These are phyloP conservation scores for Trametes hirsuta DNA, from an alignment of 1,284 basidiomycete species.

Conservation along the genomic window DNA sequence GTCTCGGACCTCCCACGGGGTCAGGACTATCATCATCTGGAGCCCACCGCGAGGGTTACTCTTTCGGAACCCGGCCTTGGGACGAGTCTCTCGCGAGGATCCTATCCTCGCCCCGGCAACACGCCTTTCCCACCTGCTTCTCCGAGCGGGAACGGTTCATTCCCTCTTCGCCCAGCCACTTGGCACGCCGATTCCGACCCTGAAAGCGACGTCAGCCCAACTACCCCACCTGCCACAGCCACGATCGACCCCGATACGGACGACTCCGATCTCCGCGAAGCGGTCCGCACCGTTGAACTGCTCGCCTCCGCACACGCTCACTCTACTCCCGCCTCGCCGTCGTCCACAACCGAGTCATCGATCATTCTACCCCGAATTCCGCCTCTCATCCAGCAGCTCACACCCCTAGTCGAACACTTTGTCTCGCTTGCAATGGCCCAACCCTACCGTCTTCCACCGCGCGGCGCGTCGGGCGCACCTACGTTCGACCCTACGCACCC, in stretches of 20 bases:
- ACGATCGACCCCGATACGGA: not conserved
- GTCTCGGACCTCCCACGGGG: not conserved
- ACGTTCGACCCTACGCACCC: constrained; percentile 6
- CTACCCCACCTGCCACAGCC: not conserved
- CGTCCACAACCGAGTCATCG: not conserved
- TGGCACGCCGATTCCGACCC: not conserved
- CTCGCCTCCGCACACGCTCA: not conserved
- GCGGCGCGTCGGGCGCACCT: constrained; percentile 3
- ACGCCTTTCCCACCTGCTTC: not conserved
- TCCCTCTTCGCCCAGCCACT: not conserved
- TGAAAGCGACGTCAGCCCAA: no score
- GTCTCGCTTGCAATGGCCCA: not conserved
- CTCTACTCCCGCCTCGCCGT: not conserved
- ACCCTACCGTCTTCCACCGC: not conserved
- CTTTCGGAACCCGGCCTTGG: not conserved
- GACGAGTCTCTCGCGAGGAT: constrained; percentile 1
- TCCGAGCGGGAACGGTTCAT: not conserved
- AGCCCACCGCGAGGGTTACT: constrained; percentile 16
- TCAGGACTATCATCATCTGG: constrained; percentile 2
- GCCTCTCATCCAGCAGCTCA: no score
- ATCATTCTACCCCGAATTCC: not conserved
- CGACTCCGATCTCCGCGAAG: not conserved
- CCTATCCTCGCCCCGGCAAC: constrained; percentile 2
- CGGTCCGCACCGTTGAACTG: not conserved
- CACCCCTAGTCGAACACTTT: not conserved